Conservation (phyloP, 2,329 filamentous ascomycete genomes). For the Plenodomus biglobosus region DNA sequence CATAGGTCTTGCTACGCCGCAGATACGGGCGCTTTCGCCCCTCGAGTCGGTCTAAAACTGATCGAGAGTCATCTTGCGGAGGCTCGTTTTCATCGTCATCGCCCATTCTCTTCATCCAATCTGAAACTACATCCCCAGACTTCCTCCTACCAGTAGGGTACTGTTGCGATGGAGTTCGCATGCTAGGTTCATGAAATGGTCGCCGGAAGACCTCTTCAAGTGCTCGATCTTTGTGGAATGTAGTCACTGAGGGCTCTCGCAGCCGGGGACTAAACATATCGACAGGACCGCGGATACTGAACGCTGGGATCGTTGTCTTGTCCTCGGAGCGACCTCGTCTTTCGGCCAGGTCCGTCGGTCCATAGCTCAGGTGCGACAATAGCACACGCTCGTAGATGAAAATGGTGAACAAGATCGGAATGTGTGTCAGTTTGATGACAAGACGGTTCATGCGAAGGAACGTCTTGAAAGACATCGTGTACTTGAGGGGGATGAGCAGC, state of each 20-base stretch:
- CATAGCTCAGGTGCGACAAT: slow-evolving; percentile 73
- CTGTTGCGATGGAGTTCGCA: slow-evolving; percentile 28
- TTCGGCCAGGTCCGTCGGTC: slow-evolving; percentile 84
- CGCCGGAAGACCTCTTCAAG: slow-evolving; percentile 85
- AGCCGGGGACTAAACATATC: slow-evolving; percentile 76
- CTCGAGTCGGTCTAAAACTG: slow-evolving; percentile 61
- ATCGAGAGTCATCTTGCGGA: slow-evolving; percentile 62
- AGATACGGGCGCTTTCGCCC: slow-evolving; percentile 54
- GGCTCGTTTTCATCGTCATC: slow-evolving; percentile 63
- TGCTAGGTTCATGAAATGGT: slow-evolving; percentile 62
- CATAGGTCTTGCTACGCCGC: slow-evolving; percentile 52
- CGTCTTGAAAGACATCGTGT: slow-evolving; percentile 73
- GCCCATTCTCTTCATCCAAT: slow-evolving; percentile 80
- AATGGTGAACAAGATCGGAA: slow-evolving; percentile 82
- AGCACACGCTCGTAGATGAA: slow-evolving; percentile 84
- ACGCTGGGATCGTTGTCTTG: slow-evolving; percentile 54
- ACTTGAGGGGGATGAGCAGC: slow-evolving; percentile 81
- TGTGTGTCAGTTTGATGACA: slow-evolving; percentile 87
- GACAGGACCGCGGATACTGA: slow-evolving; percentile 41
- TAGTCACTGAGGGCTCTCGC: slow-evolving; percentile 83
- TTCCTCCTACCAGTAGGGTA: slow-evolving; percentile 62
- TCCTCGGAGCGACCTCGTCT: slow-evolving; percentile 63
- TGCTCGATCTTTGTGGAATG: slow-evolving; percentile 85
- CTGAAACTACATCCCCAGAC: slow-evolving; percentile 77
- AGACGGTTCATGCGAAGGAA: slow-evolving; percentile 88